Percentiles rank a stretch among this genome's conserved stretches.
phyloP scores from a whole-genome alignment of 139 green algal genomes.

The Coelastrella sp. region DNA sequence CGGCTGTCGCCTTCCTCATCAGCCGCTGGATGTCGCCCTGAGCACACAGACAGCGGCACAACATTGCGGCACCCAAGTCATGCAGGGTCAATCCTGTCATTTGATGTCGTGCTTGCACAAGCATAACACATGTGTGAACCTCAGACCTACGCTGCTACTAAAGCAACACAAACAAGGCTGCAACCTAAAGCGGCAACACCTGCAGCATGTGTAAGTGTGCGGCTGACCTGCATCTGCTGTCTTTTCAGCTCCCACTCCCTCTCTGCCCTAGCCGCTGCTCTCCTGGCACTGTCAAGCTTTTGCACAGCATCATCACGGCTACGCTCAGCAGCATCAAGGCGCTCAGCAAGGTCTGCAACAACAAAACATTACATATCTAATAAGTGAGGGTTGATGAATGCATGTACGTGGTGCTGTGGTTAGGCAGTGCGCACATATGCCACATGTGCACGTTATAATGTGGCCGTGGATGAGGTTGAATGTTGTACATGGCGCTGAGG shows the following conservation, averaged over 20 bases:
- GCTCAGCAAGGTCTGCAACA: constrained; percentile 11
- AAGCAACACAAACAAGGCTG: too few species aligned
- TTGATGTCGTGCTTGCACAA: too few species aligned
- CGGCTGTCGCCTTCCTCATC: constrained; percentile 38
- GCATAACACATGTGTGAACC: too few species aligned
- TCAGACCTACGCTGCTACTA: too few species aligned
- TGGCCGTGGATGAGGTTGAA: too few species aligned
- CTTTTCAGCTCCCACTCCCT: constrained; percentile 60
- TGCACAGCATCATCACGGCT: constrained; percentile 61
- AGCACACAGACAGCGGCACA: background rate
- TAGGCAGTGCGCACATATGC: too few species aligned
- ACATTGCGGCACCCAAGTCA: too few species aligned
- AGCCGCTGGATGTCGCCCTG: constrained; percentile 46
- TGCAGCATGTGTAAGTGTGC: background rate
- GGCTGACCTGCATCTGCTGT: constrained; percentile 52
- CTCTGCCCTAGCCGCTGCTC: constrained; percentile 47
- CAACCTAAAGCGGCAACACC: background rate
- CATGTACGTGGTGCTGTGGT: too few species aligned
- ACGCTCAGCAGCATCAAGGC: constrained; percentile 55
- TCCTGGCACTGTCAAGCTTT: constrained; percentile 50
- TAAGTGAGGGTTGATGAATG: too few species aligned
- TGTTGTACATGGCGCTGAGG: too few species aligned
- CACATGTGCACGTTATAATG: too few species aligned
- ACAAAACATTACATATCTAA: background rate
- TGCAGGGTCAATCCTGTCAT: too few species aligned